Conservation (phyloP, 2,329 filamentous ascomycete genomes). For the Botrytis galanthina region DNA sequence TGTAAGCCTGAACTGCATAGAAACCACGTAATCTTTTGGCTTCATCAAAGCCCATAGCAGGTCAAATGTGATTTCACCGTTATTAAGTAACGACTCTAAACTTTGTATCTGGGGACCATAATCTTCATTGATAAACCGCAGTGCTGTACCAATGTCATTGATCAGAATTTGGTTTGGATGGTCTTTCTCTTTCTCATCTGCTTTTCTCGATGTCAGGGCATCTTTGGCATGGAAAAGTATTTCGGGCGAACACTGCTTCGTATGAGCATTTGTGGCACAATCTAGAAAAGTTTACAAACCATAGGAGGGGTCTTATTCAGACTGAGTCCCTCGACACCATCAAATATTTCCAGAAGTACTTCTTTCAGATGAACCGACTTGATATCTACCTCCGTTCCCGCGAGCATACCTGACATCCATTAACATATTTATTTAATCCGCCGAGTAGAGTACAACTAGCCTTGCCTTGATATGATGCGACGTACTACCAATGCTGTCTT, state of each 20-base stretch:
- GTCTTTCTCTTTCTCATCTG: conserved; percentile 6
- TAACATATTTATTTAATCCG: neutral
- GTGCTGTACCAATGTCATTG: conserved; percentile 10
- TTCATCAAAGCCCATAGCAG: conserved; percentile 13
- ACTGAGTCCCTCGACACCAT: conserved; percentile 7
- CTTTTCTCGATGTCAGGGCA: neutral
- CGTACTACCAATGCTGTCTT: conserved; percentile 15
- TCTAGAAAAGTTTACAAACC: neutral
- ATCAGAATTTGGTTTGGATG: conserved; percentile 9
- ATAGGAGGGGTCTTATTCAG: conserved; percentile 8
- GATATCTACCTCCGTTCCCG: conserved; percentile 7
- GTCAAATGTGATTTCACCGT: conserved; percentile 13
- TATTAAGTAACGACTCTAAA: conserved; percentile 3
- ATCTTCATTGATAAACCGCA: conserved; percentile 4
- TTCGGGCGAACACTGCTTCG: neutral
- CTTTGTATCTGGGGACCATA: conserved; percentile 1
- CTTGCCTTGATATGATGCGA: conserved; percentile 13
- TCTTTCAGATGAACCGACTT: conserved; percentile 4
- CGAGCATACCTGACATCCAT: conserved; percentile 7
- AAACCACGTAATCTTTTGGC: neutral
- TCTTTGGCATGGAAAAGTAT: conserved; percentile 11
- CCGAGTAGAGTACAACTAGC: neutral
- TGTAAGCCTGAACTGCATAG: neutral
- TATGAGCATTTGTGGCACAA: neutral
- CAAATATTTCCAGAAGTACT: conserved; percentile 6